Conservation (phyloP, 257 asterid species). For the Scutellaria baicalensis region DNA sequence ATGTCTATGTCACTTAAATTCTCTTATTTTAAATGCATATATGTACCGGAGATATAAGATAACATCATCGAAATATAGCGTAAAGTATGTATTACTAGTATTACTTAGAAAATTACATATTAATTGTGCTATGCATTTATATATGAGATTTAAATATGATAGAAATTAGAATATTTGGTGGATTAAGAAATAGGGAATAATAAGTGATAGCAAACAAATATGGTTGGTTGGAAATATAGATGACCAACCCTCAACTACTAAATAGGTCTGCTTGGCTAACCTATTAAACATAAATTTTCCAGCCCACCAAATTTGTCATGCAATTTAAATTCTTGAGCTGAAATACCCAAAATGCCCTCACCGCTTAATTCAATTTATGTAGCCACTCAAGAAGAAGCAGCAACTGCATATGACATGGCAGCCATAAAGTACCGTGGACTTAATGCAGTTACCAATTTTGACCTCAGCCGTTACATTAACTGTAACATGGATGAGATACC, state of each 20-base stretch:
- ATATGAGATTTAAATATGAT: neutral
- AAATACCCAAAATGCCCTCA: constrained; percentile 10
- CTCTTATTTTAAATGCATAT: neutral
- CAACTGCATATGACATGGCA: constrained; percentile 91
- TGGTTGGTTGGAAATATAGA: constrained; percentile 47
- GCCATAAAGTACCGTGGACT: constrained; percentile 91
- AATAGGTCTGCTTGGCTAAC: constrained; percentile 21
- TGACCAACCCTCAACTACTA: constrained; percentile 73
- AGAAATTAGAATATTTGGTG: neutral
- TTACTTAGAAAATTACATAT: too few species aligned
- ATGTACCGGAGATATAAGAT: neutral
- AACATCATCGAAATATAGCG: neutral
- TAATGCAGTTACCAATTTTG: constrained; percentile 91
- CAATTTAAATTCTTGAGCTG: constrained; percentile 32
- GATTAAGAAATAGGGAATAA: neutral
- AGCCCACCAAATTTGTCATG: constrained; percentile 43
- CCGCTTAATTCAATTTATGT: too few species aligned
- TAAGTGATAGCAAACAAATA: constrained; percentile 25
- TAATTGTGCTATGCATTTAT: too few species aligned
- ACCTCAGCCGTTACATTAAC: constrained; percentile 66
- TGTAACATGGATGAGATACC: constrained; percentile 11
- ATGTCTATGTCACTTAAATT: too few species aligned
- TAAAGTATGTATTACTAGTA: neutral
- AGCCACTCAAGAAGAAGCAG: constrained; percentile 99
- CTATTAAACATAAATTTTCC: constrained; percentile 17